Evolutionary conservation across 129 eudicot genomes (phyloP), one percentile per base, ranked within the genome.

Genomic region (Calendula officinalis): DNA sequence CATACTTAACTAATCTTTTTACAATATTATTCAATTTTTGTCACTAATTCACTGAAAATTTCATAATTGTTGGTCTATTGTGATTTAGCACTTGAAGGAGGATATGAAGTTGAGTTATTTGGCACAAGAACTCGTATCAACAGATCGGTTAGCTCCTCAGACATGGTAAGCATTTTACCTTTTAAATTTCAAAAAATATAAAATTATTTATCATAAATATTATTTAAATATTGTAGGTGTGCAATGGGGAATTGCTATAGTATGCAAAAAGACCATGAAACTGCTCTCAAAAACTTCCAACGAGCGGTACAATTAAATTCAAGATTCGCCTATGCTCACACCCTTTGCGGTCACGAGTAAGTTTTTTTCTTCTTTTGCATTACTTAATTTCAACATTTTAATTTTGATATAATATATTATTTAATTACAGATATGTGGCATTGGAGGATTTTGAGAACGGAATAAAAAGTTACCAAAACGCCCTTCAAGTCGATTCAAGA

Each of bases 171-270:
- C 67, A 5, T 54, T 45, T 42, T 41, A 22, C 30, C n/a, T n/a
- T n/a, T n/a, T n/a, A 9, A 62, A 46, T 12, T 35, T 35, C 5
- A 3, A 11, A 38, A 5, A 4, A 8, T 51, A 9, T 46, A 62
- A 49, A 2, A 22, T 40, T 33, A 61, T 7, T 54, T 43, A 56
- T 5, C 50, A 22, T 22, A 22, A 22, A 1, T 22, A 22, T 22
- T 22, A 33, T 34, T 44, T 15, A 46, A 69, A 57, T 67, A 39
- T 77, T 78, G 49, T 81, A 94, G 99, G 97, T 89, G 92, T 82
- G 99, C 99, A 36, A 80, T 94, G 97, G 99, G 99, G n/a, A 94
- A 94, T 76, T 94, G 99, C 81, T 94, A 89, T 73, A 94, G 99
- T 75, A 86, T 89, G 83, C 99, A 94, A 81, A 94, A 94, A 80